These are phyloP conservation scores for Litchi chinensis DNA, from an alignment of 345 rosid genomes.

Conservation along the genomic window DNA sequence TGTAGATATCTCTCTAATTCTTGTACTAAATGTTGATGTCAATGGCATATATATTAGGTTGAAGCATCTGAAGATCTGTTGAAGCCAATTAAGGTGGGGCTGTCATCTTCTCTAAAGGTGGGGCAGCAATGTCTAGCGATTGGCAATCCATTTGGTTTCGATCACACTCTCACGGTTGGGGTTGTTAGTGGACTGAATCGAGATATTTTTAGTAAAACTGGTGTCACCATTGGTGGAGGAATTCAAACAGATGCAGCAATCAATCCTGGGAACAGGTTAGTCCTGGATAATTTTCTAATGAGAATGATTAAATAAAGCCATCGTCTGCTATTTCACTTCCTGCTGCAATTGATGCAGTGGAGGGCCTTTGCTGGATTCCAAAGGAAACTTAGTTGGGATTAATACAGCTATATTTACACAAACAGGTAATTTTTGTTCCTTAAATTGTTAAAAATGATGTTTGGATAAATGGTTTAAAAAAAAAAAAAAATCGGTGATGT, in stretches of 20 bases:
- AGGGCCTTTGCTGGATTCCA: constrained; percentile 91
- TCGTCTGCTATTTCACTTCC: background rate
- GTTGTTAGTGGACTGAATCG: constrained; percentile 92
- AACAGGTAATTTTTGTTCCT: constrained; percentile 55
- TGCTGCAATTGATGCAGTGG: constrained; percentile 56
- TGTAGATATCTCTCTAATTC: background rate
- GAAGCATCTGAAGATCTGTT: constrained; percentile 78
- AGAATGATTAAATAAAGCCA: background rate
- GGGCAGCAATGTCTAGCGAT: constrained; percentile 96
- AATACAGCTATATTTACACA: constrained; percentile 93
- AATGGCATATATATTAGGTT: constrained; percentile 48
- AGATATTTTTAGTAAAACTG: constrained; percentile 88
- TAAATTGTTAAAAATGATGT: background rate
- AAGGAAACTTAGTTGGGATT: constrained; percentile 88
- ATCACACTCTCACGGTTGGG: constrained; percentile 94
- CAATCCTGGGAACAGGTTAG: constrained; percentile 95
- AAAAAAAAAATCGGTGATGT: no score
- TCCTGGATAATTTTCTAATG: background rate
- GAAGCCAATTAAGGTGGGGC: constrained; percentile 77
- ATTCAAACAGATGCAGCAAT: constrained; percentile 99
- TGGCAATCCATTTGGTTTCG: constrained; percentile 97
- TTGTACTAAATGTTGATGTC: background rate
- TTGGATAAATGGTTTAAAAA: no score
- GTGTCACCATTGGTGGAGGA: constrained; percentile 93
- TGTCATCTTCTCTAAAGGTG: constrained; percentile 75